A percentile compares a stretch with the other conserved stretches of the same genome.
Evolutionary conservation across 1,284 basidiomycete genomes (phyloP).

Genomic region (Malassezia nana): DNA sequence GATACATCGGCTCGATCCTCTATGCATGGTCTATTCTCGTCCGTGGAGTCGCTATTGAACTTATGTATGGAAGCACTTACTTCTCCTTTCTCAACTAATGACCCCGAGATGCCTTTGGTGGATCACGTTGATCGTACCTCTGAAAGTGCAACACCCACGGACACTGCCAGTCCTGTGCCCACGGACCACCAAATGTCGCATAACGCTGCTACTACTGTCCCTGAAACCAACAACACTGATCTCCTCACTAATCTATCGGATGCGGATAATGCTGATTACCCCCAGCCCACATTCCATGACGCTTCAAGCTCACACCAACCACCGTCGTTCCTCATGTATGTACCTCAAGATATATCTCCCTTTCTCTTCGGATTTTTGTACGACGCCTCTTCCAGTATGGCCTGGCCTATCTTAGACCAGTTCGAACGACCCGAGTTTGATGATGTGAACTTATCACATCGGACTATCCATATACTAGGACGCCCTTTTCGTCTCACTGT

Average conservation of each 20-base stretch:
- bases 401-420: constrained; percentile 31
- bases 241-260: neutral
- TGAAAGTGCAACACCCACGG: neutral
- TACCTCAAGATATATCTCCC: constrained; percentile 32
- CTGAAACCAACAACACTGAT: neutral
- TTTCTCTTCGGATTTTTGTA: constrained; percentile 39
- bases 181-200: too few relatives aligned
- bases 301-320: neutral
- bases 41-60: neutral
- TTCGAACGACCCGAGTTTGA: neutral
- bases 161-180: neutral
- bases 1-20: neutral
- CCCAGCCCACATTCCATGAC: neutral
- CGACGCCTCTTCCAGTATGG: constrained; percentile 25
- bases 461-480: constrained; percentile 12
- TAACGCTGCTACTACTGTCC: neutral
- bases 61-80: neutral
- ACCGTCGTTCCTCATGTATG: constrained; percentile 23
- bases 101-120: neutral
- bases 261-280: neutral
- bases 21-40: neutral
- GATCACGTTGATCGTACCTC: neutral
- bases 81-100: neutral
- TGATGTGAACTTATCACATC: neutral
- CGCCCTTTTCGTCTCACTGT: constrained; percentile 34